phyloP scores from a whole-genome alignment of 768 basidiomycete genomes.

The Kwoniella newhampshirensis region DNA sequence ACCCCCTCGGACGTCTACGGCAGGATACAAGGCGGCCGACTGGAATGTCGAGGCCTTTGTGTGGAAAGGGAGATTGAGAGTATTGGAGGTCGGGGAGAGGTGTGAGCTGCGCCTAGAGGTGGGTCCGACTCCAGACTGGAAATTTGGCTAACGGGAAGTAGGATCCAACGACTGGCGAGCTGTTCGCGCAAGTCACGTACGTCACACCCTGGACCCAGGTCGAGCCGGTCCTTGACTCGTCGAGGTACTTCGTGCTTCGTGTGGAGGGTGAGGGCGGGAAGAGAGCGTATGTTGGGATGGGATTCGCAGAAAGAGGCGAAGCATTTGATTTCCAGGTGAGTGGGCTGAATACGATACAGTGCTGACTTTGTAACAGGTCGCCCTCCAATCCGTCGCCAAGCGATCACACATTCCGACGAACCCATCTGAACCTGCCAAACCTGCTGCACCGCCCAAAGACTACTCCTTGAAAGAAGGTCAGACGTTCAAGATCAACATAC shows the following conservation, averaged over 20 bases:
- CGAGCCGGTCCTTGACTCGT: slow-evolving; percentile 94
- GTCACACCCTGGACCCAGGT: slow-evolving; percentile 74
- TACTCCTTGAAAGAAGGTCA: slow-evolving; percentile 93
- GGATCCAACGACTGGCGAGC: slow-evolving; percentile 57
- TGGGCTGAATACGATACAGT: too few relatives aligned
- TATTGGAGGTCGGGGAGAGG: slow-evolving; percentile 71
- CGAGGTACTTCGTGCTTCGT: slow-evolving; percentile 88
- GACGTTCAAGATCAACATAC: slow-evolving; percentile 86
- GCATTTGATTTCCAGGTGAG: slow-evolving; percentile 84
- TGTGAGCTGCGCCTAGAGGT: slow-evolving; percentile 80
- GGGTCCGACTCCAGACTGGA: slow-evolving; percentile 39
- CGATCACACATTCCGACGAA: slow-evolving; percentile 59
- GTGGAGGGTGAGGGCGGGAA: slow-evolving; percentile 78
- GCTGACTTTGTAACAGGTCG: slow-evolving; percentile 61
- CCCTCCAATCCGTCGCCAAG: slow-evolving; percentile 55
- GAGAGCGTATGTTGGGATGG: slow-evolving; percentile 91
- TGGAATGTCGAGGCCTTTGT: slow-evolving; percentile 86
- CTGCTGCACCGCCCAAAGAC: slow-evolving; percentile 82
- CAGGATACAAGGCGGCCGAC: slow-evolving; percentile 86
- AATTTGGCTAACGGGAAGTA: slow-evolving; percentile 6
- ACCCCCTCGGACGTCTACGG: slow-evolving; percentile 77
- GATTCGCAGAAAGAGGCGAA: slow-evolving; percentile 81
- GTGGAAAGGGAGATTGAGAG: slow-evolving; percentile 88
- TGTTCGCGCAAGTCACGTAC: slow-evolving; percentile 85
- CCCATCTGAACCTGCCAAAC: slow-evolving; percentile 65